phyloP scores from a whole-genome alignment of 306 rosid species.

The Cicer chorassanicum region DNA sequence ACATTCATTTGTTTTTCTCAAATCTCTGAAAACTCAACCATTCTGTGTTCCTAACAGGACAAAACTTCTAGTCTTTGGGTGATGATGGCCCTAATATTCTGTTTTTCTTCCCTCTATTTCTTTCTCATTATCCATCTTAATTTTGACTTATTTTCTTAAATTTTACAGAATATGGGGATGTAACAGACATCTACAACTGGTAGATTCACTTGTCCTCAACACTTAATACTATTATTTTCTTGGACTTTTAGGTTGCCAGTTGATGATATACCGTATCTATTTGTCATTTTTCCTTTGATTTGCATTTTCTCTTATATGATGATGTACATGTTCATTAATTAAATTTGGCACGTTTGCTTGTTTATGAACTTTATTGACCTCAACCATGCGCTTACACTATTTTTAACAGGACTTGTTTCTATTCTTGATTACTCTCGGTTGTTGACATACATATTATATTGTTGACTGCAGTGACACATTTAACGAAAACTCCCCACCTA shows the following conservation, averaged over 20 bases:
- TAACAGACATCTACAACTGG: slow-evolving; percentile 94
- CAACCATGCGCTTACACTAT: background rate
- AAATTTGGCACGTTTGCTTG: slow-evolving; percentile 29
- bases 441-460: slow-evolving; percentile 36
- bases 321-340: background rate
- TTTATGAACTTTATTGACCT: slow-evolving; percentile 6
- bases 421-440: slow-evolving; percentile 35
- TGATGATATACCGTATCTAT: slow-evolving; percentile 15
- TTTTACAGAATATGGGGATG: slow-evolving; percentile 88
- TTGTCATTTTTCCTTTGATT: background rate
- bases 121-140: slow-evolving; percentile 29
- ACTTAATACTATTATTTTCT: slow-evolving; percentile 30
- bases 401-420: background rate
- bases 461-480: slow-evolving; percentile 81
- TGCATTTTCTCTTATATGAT: slow-evolving; percentile 12
- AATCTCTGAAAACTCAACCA: slow-evolving; percentile 1
- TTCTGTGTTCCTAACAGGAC: background rate
- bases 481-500: slow-evolving; percentile 94
- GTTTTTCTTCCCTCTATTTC: background rate
- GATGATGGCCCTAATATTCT: slow-evolving; percentile 7
- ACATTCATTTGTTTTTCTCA: background rate
- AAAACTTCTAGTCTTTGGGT: slow-evolving; percentile 27
- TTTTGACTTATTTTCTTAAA: slow-evolving; percentile 36
- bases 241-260: slow-evolving; percentile 24
- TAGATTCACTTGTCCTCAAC: slow-evolving; percentile 51